phyloP scores from a whole-genome alignment of 2,329 filamentous ascomycete genomes.

The Ampelomyces quisqualis region DNA sequence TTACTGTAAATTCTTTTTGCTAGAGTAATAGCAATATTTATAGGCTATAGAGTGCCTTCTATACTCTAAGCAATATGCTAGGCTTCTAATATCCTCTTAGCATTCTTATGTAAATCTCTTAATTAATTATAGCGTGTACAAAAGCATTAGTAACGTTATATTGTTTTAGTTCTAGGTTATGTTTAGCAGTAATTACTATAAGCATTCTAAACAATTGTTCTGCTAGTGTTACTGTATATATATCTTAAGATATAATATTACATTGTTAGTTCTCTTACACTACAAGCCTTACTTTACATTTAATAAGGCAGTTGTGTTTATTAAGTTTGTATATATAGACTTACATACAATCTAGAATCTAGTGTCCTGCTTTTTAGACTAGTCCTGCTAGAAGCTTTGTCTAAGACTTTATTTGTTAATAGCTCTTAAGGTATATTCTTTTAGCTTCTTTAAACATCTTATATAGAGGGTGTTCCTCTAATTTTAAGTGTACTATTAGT shows the following conservation, averaged over 20 bases:
- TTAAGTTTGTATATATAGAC: background rate
- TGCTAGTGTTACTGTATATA: too few relatives aligned
- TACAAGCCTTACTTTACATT: background rate
- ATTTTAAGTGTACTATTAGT: background rate
- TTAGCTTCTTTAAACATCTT: background rate
- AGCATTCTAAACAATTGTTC: background rate
- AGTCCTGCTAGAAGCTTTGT: background rate
- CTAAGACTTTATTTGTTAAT: background rate
- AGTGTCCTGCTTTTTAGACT: background rate
- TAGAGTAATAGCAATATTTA: slow-evolving; percentile 6
- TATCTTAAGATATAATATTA: background rate
- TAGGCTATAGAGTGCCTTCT: slow-evolving; percentile 8
- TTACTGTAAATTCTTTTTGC: slow-evolving; percentile 6
- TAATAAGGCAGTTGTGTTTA: slow-evolving; percentile 1
- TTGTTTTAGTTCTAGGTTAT: slow-evolving; percentile 1
- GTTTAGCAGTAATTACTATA: background rate
- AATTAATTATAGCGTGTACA: slow-evolving; percentile 3
- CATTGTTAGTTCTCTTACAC: background rate
- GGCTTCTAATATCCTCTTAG: slow-evolving; percentile 1
- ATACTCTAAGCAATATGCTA: background rate
- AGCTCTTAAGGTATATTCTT: background rate
- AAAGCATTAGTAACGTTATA: slow-evolving; percentile 8
- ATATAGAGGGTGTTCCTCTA: background rate
- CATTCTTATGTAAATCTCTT: slow-evolving; percentile 8
- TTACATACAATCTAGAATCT: background rate